A percentile compares a stretch with the other conserved stretches of the same genome.
Conservation (phyloP, 495 filamentous ascomycete genomes). For the Trypethelium eluteriae region DNA sequence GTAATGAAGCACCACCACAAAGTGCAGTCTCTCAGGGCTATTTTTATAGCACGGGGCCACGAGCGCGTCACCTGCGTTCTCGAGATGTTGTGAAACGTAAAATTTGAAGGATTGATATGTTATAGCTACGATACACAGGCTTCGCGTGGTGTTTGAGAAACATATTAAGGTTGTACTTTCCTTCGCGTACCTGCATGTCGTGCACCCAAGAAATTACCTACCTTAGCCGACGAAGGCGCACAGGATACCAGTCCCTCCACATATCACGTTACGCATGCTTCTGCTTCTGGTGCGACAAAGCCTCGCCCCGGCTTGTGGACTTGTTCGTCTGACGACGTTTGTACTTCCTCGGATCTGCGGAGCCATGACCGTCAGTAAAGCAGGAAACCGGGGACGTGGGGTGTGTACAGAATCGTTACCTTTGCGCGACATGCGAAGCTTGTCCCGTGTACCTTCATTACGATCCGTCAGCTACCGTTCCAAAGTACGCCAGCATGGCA, state of each 20-base stretch:
- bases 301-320: background rate
- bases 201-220: background rate
- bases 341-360: slow-evolving; percentile 23
- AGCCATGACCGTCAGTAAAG: slow-evolving; percentile 11
- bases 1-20: too few relatives aligned
- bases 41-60: too few relatives aligned
- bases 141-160: background rate
- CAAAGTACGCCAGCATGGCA: background rate
- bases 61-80: too few relatives aligned
- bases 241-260: background rate
- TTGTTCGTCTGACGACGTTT: slow-evolving; percentile 20
- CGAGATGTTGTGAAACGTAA: too few relatives aligned
- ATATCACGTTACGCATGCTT: slow-evolving; percentile 5
- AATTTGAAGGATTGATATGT: background rate
- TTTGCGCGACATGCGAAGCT: slow-evolving; percentile 24
- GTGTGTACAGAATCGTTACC: slow-evolving; percentile 16
- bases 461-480: background rate
- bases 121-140: background rate
- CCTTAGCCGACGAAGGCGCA: background rate
- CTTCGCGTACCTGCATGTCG: slow-evolving; percentile 5
- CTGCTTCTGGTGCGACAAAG: background rate
- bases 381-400: background rate
- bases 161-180: background rate
- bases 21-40: too few relatives aligned
- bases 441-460: slow-evolving; percentile 19